Percentiles rank a stretch among this genome's conserved stretches.
Conservation (phyloP, 495 filamentous ascomycete species). For the Xylaria bambusicola region DNA sequence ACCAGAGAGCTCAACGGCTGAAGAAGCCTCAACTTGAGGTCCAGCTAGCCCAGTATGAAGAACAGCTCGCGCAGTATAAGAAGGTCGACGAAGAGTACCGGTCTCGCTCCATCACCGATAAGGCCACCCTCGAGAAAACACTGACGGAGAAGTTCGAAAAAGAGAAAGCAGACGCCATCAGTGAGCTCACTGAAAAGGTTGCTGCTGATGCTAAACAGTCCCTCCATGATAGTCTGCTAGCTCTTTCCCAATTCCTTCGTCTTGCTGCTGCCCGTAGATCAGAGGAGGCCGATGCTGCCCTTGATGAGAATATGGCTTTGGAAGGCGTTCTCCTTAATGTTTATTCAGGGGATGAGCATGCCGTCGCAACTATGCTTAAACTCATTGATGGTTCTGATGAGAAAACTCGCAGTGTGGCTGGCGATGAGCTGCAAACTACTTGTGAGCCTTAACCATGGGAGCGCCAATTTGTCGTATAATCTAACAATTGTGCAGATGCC, state of each 20-base stretch:
- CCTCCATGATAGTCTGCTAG: slow-evolving; percentile 59
- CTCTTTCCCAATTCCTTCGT: slow-evolving; percentile 77
- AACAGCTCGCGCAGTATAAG: slow-evolving; percentile 81
- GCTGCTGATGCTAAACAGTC: slow-evolving; percentile 56
- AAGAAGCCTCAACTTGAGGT: slow-evolving; percentile 88
- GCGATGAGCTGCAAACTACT: slow-evolving; percentile 66
- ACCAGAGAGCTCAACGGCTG: slow-evolving; percentile 84
- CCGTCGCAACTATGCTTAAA: slow-evolving; percentile 80
- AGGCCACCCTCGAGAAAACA: slow-evolving; percentile 68
- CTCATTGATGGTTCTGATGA: slow-evolving; percentile 82
- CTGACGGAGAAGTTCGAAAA: slow-evolving; percentile 73
- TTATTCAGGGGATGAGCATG: slow-evolving; percentile 81
- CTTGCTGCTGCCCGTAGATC: slow-evolving; percentile 71
- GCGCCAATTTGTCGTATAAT: neutral
- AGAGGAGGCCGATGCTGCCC: slow-evolving; percentile 61
- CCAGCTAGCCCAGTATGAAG: slow-evolving; percentile 72
- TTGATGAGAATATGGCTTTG: slow-evolving; percentile 79
- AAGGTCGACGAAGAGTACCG: slow-evolving; percentile 80
- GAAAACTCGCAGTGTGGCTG: slow-evolving; percentile 63
- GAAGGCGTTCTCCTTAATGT: slow-evolving; percentile 87
- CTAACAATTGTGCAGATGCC: slow-evolving; percentile 54
- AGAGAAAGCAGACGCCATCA: slow-evolving; percentile 61
- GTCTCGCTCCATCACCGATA: slow-evolving; percentile 64
- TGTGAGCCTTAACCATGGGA: slow-evolving; percentile 57
- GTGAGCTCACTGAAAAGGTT: slow-evolving; percentile 56